These are phyloP conservation scores for Hansenula sp. DNA, from an alignment of 1,139 yeast species.

Conservation along the genomic window DNA sequence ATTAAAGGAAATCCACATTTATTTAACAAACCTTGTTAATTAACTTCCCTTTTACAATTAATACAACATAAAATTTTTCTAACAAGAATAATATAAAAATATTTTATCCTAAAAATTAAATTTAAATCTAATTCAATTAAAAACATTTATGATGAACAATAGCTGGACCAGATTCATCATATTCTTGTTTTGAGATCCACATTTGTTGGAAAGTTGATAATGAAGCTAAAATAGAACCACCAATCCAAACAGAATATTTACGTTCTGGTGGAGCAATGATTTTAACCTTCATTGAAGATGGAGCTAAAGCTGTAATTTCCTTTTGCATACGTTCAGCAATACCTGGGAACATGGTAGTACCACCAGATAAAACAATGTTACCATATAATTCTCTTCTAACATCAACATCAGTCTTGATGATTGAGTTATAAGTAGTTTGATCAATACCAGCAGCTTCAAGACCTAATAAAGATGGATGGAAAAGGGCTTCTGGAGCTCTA, in stretches of 20 bases:
- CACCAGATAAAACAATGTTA: conserved; percentile 99
- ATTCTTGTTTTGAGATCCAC: conserved; percentile 99
- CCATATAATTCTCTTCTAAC: conserved; percentile 99
- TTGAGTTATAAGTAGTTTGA: conserved; percentile 98
- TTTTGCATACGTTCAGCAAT: conserved; percentile 99
- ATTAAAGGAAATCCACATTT: neutral
- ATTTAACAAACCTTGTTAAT: neutral
- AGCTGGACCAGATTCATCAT: conserved; percentile 99
- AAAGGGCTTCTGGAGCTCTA: conserved; percentile 99
- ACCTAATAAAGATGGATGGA: conserved; percentile 98
- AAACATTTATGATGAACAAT: conserved; percentile 99
- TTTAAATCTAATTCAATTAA: no score
- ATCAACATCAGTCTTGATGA: conserved; percentile 98
- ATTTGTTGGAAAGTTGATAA: conserved; percentile 99
- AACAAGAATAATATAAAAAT: neutral
- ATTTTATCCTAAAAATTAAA: conserved; percentile 8
- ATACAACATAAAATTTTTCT: neutral
- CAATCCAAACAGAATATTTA: conserved; percentile 99
- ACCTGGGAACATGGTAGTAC: conserved; percentile 99
- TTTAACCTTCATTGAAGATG: conserved; percentile 99
- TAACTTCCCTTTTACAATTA: neutral
- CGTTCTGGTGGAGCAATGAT: conserved; percentile 99
- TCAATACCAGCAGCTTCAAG: conserved; percentile 99
- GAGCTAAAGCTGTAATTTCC: conserved; percentile 99
- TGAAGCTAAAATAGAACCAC: conserved; percentile 99